Evolutionary conservation across 1,284 basidiomycete genomes (phyloP).

Genomic region (Acaromyces ingoldii): DNA sequence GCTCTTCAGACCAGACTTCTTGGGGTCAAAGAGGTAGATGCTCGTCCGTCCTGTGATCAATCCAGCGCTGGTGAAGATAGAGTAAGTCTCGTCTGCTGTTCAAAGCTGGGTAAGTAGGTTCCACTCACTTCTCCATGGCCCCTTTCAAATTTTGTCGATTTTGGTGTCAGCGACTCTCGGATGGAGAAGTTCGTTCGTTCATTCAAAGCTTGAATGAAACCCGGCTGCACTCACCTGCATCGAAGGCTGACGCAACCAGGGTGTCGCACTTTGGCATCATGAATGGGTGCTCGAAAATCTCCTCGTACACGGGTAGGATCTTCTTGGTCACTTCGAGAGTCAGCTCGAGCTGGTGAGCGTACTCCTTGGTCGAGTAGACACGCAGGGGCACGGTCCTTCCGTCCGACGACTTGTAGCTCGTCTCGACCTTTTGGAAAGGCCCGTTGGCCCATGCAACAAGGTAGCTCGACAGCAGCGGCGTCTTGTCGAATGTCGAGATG

Average conservation of each 20-base stretch:
- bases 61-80: too few relatives aligned
- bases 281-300: constrained; percentile 79
- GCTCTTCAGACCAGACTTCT: constrained; percentile 68
- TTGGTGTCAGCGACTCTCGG: too few relatives aligned
- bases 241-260: constrained; percentile 64
- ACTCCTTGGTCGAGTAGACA: constrained; percentile 77
- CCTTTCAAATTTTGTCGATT: too few relatives aligned
- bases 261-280: constrained; percentile 71
- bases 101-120: too few relatives aligned
- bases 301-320: constrained; percentile 86
- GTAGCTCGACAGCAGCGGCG: constrained; percentile 74
- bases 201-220: constrained; percentile 96
- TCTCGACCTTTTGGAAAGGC: constrained; percentile 68
- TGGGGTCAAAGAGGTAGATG: constrained; percentile 74
- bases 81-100: too few relatives aligned
- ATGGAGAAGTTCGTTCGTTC: too few relatives aligned
- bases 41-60: constrained; percentile 84
- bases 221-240: too few relatives aligned
- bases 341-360: constrained; percentile 69
- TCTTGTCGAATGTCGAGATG: constrained; percentile 47
- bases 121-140: constrained; percentile 16
- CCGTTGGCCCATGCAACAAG: constrained; percentile 89
- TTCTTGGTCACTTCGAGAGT: constrained; percentile 83
- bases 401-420: constrained; percentile 74
- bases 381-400: constrained; percentile 75